Evolutionary conservation across 2,329 filamentous ascomycete species (phyloP), one percentile per base, ranked within the genome.

Genomic region (Chaetomiaceae sp.): DNA sequence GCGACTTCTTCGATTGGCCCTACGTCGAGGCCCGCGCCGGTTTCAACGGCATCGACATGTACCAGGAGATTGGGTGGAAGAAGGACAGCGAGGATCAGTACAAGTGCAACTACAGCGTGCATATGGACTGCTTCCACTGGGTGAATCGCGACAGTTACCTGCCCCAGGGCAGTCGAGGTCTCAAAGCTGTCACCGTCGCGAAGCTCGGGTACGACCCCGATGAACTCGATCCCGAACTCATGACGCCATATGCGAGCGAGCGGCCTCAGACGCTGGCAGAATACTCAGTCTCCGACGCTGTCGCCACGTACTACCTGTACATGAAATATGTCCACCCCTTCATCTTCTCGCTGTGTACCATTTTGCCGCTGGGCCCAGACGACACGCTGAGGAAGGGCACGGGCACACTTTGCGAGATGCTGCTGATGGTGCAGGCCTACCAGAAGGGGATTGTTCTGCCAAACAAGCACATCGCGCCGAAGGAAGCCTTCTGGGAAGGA

Each of bases 241-340:
- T 99, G 95, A 95, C 90, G 44, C 89, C 88, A 5, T 87, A 86
- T 79, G 93, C 93, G 14, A 83, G 76, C 54, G 93, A 99, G 70
- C 80, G 89, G 58, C 93, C 93, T 0, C 93, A 99, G 66, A 95
- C 89, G 0, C 75, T 99, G 45, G 92, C 93, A 8, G 93, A 99
- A 64, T 99, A 99, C 71, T 99, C 95, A 0, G 93, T 99, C 39
- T 99, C 95, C 63, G 95, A 99, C 76, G 95, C 95, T 9, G 93
- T 99, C 44, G 93, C 93, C 19, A 99, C 93, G 0, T 99, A 99
- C 67, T 99, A 99, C 65, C 74, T 99, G 55, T 99, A 99, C 77
- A 99, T 99, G 95, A 99, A 99, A 85, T 99, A 99, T 68, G 89
- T 99, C n/a, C 93, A 99, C 67, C 93, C 93, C 3, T 99, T 99